Percentiles rank a stretch among this genome's conserved stretches.
These are phyloP conservation scores for Yamadazyma kitorensis DNA, from an alignment of 805 yeast genomes.

Conservation along the genomic window DNA sequence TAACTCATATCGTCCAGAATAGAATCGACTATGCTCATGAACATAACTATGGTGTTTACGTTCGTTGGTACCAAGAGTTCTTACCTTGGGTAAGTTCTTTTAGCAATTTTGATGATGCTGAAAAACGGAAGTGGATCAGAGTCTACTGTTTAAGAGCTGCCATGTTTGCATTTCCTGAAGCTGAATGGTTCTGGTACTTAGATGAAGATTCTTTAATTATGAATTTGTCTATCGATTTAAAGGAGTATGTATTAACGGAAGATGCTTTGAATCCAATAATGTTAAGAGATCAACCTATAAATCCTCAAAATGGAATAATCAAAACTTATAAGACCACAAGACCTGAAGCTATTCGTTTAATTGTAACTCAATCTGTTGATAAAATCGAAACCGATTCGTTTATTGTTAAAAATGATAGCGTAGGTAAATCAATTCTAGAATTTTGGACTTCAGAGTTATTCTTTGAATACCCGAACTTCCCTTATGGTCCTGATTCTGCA, in stretches of 20 bases:
- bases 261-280: conserved; percentile 61
- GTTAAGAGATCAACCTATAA: conserved; percentile 68
- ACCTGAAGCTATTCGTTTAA: conserved; percentile 53
- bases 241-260: conserved; percentile 56
- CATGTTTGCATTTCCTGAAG: conserved; percentile 87
- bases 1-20: conserved; percentile 74
- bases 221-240: conserved; percentile 62
- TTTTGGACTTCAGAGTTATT: conserved; percentile 74
- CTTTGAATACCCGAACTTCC: conserved; percentile 63
- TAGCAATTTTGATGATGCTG: conserved; percentile 38
- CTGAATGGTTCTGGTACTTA: conserved; percentile 88
- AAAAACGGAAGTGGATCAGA: conserved; percentile 61
- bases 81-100: conserved; percentile 51
- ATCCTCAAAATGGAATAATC: conserved; percentile 64
- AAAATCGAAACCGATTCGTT: conserved; percentile 70
- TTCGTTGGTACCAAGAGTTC: conserved; percentile 85
- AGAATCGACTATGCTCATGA: conserved; percentile 84
- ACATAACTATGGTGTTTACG: conserved; percentile 78
- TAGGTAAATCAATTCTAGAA: conserved; percentile 71
- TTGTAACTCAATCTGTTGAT: conserved; percentile 66
- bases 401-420: conserved; percentile 61
- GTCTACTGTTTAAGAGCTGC: conserved; percentile 74
- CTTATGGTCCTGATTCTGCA: conserved; percentile 60
- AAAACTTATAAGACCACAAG: conserved; percentile 63
- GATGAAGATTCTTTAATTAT: conserved; percentile 77